Base-by-base conservation (phyloP, 345 rosid species). In the Stellera chamaejasme region DNA sequence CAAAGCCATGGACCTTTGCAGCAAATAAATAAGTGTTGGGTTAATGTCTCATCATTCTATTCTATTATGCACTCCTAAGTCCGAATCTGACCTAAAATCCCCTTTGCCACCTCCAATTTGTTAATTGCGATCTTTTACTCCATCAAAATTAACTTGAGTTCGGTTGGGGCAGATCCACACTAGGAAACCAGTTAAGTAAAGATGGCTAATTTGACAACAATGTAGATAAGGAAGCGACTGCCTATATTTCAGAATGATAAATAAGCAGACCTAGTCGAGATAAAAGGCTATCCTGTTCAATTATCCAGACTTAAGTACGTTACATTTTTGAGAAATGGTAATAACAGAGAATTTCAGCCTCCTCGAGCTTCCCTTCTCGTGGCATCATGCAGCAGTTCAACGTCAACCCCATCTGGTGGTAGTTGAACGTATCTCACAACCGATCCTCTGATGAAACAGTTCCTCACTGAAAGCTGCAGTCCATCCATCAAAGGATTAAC, bases 351-450 rank as follows among this genome's bases (percentile, higher is more conserved):
- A 41, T 47, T 43, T 71, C 77, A 94, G 65, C 97, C 97, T 42
- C 99, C 96, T 25, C 97, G 85, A 64, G 99, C 99, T 74, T 90
- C 99, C 80, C 99, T 87, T 77, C 99, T 83, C 41, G 99, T 87
- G 51, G 99, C 99, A 49, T 94, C 99, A 41, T 94, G 99, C 54
- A 94, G 99, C 63, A 94, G 75, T 58, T 94, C 99, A 58, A 90
- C 72, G 62, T 94, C 99, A 13, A 94, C 99, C 55, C 95, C 99
- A 23, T 90, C 97, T 5, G 96, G 90, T 50, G 99, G 97, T 43
- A 90, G 66, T 58, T 90, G 99, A 36, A 94, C 99, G 57, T 94
- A 94, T 55, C 99, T 90, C 61, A 94, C 97, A 65, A 94, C 97
- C 0, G 99, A 94, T 51, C 99, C 99, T 73, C 99, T 73, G 63